These are phyloP conservation scores for Aspergillus steynii DNA, from an alignment of 495 filamentous ascomycete species.

Conservation along the genomic window DNA sequence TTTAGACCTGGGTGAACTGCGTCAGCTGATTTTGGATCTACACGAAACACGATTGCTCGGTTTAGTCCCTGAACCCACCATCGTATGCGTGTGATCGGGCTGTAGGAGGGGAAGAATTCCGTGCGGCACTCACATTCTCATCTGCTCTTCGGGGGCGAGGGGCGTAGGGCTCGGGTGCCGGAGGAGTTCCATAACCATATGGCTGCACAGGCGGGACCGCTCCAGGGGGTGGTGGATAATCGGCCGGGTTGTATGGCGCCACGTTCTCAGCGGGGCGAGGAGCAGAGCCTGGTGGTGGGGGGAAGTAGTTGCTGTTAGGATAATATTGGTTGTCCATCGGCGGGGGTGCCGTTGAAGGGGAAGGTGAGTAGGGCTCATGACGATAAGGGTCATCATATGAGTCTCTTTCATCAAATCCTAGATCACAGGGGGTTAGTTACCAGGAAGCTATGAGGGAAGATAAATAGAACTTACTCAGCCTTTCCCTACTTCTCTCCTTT, in stretches of 20 bases:
- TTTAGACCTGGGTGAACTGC: slow-evolving; percentile 28
- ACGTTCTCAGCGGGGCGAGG: slow-evolving; percentile 30
- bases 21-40: not conserved
- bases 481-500: slow-evolving; percentile 37
- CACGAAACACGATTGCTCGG: not conserved
- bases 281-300: slow-evolving; percentile 45
- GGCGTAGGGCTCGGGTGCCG: slow-evolving; percentile 42
- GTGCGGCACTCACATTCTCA: slow-evolving; percentile 57
- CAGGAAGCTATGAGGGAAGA: not conserved
- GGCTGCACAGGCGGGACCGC: slow-evolving; percentile 43
- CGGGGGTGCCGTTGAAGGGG: slow-evolving; percentile 25
- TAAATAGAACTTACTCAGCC: slow-evolving; percentile 21
- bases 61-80: slow-evolving; percentile 44
- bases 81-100: slow-evolving; percentile 37
- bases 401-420: slow-evolving; percentile 38
- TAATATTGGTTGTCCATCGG: slow-evolving; percentile 39
- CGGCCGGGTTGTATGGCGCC: slow-evolving; percentile 39
- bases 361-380: slow-evolving; percentile 41
- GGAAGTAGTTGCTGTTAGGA: slow-evolving; percentile 40
- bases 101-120: slow-evolving; percentile 38
- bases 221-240: slow-evolving; percentile 49
- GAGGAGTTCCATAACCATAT: slow-evolving; percentile 43
- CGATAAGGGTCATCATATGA: slow-evolving; percentile 47
- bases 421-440: slow-evolving; percentile 18
- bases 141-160: slow-evolving; percentile 48